Conservation (phyloP, 2,329 filamentous ascomycete species). For the Cercospora sp. region DNA sequence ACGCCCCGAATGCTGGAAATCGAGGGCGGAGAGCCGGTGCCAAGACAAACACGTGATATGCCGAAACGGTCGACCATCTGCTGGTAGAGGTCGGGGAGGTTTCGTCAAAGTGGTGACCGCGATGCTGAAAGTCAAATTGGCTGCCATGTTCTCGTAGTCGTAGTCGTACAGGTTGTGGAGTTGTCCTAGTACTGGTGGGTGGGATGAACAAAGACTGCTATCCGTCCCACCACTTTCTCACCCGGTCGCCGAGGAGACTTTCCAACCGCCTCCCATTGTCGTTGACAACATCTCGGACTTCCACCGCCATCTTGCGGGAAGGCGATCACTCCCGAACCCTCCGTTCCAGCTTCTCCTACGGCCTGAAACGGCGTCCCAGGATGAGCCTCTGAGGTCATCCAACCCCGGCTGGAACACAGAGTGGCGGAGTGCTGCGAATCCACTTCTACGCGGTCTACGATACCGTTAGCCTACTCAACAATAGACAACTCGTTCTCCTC, state of each 20-base stretch:
- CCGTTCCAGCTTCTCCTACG: not conserved
- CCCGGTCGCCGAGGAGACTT: not conserved
- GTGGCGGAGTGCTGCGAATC: too few species aligned
- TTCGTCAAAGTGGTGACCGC: not conserved
- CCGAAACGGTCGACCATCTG: not conserved
- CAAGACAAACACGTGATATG: not conserved
- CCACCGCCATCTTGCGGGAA: not conserved
- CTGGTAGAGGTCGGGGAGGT: not conserved
- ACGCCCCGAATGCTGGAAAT: not conserved
- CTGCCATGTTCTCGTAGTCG: not conserved
- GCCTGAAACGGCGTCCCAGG: not conserved
- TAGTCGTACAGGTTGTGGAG: not conserved
- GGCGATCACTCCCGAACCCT: not conserved
- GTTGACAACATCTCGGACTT: not conserved
- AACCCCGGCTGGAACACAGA: not conserved
- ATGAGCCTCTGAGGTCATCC: not conserved
- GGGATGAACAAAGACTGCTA: not conserved
- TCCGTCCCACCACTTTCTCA: not conserved
- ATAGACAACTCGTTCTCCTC: too few species aligned
- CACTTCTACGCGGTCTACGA: too few species aligned
- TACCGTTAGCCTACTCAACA: too few species aligned
- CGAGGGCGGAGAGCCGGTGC: constrained; percentile 10
- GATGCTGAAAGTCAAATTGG: not conserved
- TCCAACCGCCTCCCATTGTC: not conserved
- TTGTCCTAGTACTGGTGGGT: not conserved